These are phyloP conservation scores for Sanghuangporus sanghuang DNA, from an alignment of 1,284 basidiomycete genomes.

Conservation along the genomic window DNA sequence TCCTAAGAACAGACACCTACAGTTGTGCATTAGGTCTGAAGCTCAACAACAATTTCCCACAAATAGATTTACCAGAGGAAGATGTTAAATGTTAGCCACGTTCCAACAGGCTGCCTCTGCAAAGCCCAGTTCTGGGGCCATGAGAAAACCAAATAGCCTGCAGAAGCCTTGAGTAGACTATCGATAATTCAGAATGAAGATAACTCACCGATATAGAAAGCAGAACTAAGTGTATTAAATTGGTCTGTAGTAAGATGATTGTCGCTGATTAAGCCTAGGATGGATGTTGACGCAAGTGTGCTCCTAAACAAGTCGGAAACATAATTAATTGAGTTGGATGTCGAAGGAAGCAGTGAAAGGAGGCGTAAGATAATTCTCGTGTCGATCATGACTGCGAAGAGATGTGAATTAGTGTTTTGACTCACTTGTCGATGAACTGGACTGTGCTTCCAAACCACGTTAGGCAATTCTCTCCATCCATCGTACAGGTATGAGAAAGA, in stretches of 20 bases:
- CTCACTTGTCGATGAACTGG: constrained; percentile 27
- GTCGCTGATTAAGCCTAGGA: constrained; percentile 26
- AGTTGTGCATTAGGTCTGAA: not conserved
- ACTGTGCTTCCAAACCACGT: constrained; percentile 14
- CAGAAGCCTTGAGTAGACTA: not conserved
- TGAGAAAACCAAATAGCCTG: constrained; percentile 27
- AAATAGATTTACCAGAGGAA: constrained; percentile 12
- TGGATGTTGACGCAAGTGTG: constrained; percentile 23
- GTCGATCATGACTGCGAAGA: not conserved
- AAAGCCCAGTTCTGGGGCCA: constrained; percentile 27
- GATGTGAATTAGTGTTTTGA: not conserved
- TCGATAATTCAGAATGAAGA: not conserved
- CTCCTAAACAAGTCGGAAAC: constrained; percentile 13
- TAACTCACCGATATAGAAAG: constrained; percentile 29
- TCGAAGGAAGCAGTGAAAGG: not conserved
- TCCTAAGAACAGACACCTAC: constrained; percentile 16
- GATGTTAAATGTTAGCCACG: constrained; percentile 20
- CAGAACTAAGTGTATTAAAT: constrained; percentile 27
- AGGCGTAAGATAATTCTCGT: not conserved
- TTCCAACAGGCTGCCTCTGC: constrained; percentile 27
- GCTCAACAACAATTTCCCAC: too few species aligned
- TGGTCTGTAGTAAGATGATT: constrained; percentile 25
- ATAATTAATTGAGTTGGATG: not conserved
- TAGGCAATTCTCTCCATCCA: not conserved
- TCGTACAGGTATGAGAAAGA: not conserved